Evolutionary conservation across 2,329 filamentous ascomycete genomes (phyloP).

Genomic region (Cladophialophora carrionii): DNA sequence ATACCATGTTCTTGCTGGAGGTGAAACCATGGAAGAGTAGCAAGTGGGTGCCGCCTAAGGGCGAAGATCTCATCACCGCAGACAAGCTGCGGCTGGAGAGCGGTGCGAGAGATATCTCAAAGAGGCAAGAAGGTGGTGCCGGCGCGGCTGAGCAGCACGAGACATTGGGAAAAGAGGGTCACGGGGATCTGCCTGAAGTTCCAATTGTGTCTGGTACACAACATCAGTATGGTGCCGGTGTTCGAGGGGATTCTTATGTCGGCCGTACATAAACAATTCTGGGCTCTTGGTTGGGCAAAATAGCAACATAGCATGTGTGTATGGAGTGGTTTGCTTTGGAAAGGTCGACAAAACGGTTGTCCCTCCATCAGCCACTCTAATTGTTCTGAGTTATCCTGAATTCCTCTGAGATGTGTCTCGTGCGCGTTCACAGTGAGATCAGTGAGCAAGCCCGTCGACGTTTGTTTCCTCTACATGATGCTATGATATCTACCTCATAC

Average conservation of each 20-base stretch:
- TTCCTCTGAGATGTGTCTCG: background rate
- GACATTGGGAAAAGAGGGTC: background rate
- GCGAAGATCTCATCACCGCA: conserved; percentile 32
- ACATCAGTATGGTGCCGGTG: conserved; percentile 23
- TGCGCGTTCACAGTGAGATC: background rate
- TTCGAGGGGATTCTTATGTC: conserved; percentile 27
- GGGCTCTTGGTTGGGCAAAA: background rate
- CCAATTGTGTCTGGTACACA: conserved; percentile 19
- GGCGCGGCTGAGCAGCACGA: conserved; percentile 23
- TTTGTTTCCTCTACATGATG: background rate
- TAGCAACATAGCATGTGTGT: background rate
- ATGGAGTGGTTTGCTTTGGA: background rate
- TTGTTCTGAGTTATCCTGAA: background rate
- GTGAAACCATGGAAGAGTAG: conserved; percentile 66
- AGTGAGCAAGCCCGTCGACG: background rate
- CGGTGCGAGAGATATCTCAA: conserved; percentile 33
- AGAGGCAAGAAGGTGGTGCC: conserved; percentile 19
- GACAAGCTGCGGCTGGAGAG: conserved; percentile 38
- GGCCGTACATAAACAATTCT: background rate
- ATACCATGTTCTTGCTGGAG: conserved; percentile 71
- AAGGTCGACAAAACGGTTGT: background rate
- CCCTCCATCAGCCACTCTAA: background rate
- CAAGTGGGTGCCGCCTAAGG: conserved; percentile 50
- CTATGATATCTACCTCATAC: no score
- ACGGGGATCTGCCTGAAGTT: conserved; percentile 20